Conservation (phyloP, 768 basidiomycete genomes). For the Mycena rebaudengoi region DNA sequence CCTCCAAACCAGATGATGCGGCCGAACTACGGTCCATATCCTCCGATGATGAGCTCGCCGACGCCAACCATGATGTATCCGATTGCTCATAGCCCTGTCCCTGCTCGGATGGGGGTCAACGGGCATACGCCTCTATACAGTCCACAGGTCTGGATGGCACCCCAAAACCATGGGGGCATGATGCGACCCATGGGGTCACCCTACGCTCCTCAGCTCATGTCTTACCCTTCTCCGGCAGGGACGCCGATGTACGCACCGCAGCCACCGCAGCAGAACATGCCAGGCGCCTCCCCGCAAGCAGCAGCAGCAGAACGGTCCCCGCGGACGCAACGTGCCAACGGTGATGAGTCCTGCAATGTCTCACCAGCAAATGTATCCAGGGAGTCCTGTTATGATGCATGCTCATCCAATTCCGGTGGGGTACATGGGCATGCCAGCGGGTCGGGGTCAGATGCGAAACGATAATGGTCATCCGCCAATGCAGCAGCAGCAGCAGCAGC, state of each 20-base stretch:
- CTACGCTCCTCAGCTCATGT: slow-evolving; percentile 68
- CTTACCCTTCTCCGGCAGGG: slow-evolving; percentile 66
- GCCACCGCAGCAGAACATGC: slow-evolving; percentile 56
- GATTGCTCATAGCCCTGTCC: slow-evolving; percentile 69
- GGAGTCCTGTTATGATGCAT: slow-evolving; percentile 78
- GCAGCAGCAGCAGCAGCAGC: slow-evolving; percentile 44
- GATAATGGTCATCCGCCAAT: slow-evolving; percentile 58
- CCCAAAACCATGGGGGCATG: slow-evolving; percentile 55
- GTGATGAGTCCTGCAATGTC: slow-evolving; percentile 80
- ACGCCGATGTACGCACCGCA: slow-evolving; percentile 58
- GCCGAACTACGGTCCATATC: slow-evolving; percentile 66
- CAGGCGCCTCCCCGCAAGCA: slow-evolving; percentile 46
- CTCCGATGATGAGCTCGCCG: slow-evolving; percentile 78
- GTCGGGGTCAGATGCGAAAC: slow-evolving; percentile 57
- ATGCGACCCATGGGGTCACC: slow-evolving; percentile 69
- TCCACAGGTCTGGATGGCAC: slow-evolving; percentile 73
- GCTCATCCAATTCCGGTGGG: slow-evolving; percentile 56
- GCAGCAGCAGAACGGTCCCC: slow-evolving; percentile 42
- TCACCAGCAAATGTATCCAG: slow-evolving; percentile 62
- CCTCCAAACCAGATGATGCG: slow-evolving; percentile 59
- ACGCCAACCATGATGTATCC: slow-evolving; percentile 73
- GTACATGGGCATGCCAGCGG: slow-evolving; percentile 56
- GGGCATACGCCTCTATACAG: slow-evolving; percentile 68
- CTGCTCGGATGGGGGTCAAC: slow-evolving; percentile 66
- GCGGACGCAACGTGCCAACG: slow-evolving; percentile 63